Evolutionary conservation across 768 basidiomycete species (phyloP), one percentile per base, ranked within the genome.

Genomic region (Trichaptum fuscoviolaceum): DNA sequence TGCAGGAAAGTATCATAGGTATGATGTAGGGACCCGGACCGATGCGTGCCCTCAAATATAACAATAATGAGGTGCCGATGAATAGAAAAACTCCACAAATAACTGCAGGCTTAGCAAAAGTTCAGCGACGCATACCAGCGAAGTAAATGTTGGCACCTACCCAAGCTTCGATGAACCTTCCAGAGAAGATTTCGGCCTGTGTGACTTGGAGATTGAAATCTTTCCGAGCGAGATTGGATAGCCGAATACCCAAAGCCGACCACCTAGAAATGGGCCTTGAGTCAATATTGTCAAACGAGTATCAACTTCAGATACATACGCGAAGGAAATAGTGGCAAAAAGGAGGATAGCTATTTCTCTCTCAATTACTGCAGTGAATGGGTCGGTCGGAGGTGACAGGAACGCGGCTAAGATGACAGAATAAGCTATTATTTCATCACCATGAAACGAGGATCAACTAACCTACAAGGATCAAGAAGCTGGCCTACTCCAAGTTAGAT

Each of bases 391-490:
- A 0, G 91, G 87, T 3, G 87, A 88, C 2, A 92, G 69, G 68
- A 91, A 84, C 0, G 86, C 77, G 3, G 84, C 90, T 90, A 18
- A 18, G 0, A 62, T 30, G 1, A 20, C 52, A 25, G 6, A 69
- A 71, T 23, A 42, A 34, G 42, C 2, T 62, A 12, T 35, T 10
- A 20, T 57, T 7, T 3, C 6, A 24, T 23, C 7, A 36, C 18
- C 25, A 18, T 7, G 5, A n/a, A n/a, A 8, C 8, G 30, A 30
- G 30, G 30, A 30, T 30, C 30, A 30, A 59, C 71, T 67, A 64
- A 87, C 88, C 84, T 2, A 91, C 82, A 3, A 90, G 75, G 60
- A 91, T 83, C 9, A 91, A 70, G 70, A 90, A 91, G 62, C 82
- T 80, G 7, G 87, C 87, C 89, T 90, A 58, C 26, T 57, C 23